Conservation (phyloP, 768 basidiomycete species). For the Naganishia randhawae region DNA sequence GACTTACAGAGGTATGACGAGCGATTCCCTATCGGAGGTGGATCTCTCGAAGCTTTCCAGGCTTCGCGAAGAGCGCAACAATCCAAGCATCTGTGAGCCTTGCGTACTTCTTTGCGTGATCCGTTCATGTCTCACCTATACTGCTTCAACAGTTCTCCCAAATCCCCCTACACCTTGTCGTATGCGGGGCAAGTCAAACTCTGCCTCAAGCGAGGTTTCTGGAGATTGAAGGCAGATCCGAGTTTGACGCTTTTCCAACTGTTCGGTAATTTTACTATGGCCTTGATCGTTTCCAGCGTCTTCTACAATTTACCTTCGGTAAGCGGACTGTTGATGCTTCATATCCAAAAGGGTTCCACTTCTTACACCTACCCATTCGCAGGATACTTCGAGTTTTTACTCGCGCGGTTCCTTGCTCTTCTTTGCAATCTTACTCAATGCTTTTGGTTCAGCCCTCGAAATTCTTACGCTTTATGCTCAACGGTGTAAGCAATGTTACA, state of each 20-base stretch:
- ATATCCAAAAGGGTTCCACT: no score
- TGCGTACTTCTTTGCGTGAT: background rate
- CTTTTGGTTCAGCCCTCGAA: constrained; percentile 52
- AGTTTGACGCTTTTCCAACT: constrained; percentile 45
- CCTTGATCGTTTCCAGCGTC: constrained; percentile 44
- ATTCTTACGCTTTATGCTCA: constrained; percentile 51
- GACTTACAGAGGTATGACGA: constrained; percentile 61
- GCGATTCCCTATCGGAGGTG: constrained; percentile 44
- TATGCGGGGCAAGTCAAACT: constrained; percentile 55
- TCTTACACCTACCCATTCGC: background rate
- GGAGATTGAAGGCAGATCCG: constrained; percentile 55
- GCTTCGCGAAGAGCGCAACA: constrained; percentile 61
- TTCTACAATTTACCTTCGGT: constrained; percentile 44
- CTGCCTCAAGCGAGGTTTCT: constrained; percentile 55
- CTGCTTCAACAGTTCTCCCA: constrained; percentile 49
- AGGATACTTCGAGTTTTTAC: constrained; percentile 42
- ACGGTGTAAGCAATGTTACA: constrained; percentile 19
- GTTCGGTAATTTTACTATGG: constrained; percentile 46
- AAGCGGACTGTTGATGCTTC: no score
- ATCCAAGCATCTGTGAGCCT: constrained; percentile 68
- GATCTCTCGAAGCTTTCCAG: constrained; percentile 66
- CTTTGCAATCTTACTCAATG: constrained; percentile 62
- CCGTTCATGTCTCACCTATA: background rate
- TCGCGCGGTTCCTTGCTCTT: constrained; percentile 41
- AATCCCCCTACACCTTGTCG: constrained; percentile 55